These are phyloP conservation scores for Alternaria arbusti DNA, from an alignment of 2,329 filamentous ascomycete species.

Conservation along the genomic window DNA sequence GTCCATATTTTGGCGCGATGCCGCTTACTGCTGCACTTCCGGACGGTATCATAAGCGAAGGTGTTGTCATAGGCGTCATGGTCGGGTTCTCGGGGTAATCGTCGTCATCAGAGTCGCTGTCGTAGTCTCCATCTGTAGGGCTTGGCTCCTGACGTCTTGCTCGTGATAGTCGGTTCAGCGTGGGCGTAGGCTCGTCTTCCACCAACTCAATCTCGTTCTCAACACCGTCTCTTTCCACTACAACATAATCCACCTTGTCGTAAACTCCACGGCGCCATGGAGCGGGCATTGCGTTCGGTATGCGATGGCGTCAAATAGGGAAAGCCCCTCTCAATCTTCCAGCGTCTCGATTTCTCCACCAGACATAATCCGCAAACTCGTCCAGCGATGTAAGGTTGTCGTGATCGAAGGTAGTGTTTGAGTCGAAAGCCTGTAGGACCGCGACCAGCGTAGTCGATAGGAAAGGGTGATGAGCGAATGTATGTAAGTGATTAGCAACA, in stretches of 20 bases:
- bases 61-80: background rate
- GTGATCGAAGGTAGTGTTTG: constrained; percentile 21
- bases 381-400: constrained; percentile 23
- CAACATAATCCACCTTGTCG: constrained; percentile 35
- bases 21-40: constrained; percentile 30
- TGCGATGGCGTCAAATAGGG: constrained; percentile 28
- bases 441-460: constrained; percentile 33
- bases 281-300: constrained; percentile 39
- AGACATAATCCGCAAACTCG: constrained; percentile 43
- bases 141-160: constrained; percentile 19
- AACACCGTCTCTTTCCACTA: constrained; percentile 33
- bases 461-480: constrained; percentile 38
- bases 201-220: constrained; percentile 20
- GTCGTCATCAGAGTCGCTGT: constrained; percentile 24
- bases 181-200: constrained; percentile 24
- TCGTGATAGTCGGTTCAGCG: constrained; percentile 19
- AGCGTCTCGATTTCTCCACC: constrained; percentile 37
- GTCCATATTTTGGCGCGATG: background rate
- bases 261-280: constrained; percentile 28
- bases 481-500: constrained; percentile 44
- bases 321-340: constrained; percentile 44
- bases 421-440: constrained; percentile 47
- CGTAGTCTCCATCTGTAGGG: constrained; percentile 12
- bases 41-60: constrained; percentile 8
- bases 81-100: constrained; percentile 4